Conservation (phyloP, 2,329 filamentous ascomycete genomes). For the Leptodontidium sp. region DNA sequence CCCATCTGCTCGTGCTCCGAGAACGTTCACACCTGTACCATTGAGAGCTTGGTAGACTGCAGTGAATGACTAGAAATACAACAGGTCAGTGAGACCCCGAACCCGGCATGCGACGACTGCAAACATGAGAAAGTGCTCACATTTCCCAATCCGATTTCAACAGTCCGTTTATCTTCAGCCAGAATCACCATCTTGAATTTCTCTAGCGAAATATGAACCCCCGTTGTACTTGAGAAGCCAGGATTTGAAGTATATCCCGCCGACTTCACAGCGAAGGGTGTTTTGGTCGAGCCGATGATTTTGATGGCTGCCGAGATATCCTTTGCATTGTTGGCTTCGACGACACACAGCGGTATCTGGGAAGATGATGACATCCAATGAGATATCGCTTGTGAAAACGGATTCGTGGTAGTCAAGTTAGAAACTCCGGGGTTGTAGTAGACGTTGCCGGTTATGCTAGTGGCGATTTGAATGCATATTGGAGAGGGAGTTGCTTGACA, state of each 20-base stretch:
- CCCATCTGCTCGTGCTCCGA: constrained; percentile 1
- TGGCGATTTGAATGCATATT: background rate
- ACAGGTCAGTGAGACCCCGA: background rate
- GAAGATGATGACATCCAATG: constrained; percentile 4
- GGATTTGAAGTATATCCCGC: background rate
- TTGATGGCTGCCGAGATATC: background rate
- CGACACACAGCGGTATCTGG: background rate
- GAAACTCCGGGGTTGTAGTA: background rate
- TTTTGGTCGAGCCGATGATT: background rate
- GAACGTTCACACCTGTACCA: background rate
- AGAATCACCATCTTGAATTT: background rate
- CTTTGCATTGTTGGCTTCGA: background rate
- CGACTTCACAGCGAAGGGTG: constrained; percentile 2
- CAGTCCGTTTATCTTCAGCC: background rate
- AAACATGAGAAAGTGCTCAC: background rate
- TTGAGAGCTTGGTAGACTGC: constrained; percentile 6
- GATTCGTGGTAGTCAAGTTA: background rate
- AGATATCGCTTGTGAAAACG: background rate
- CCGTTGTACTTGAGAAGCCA: background rate
- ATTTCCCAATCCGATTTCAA: background rate
- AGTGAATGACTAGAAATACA: background rate
- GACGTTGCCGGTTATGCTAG: background rate
- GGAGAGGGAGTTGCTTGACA: background rate
- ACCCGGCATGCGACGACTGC: background rate
- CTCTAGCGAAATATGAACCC: background rate